Conservation (phyloP, 106 monocot species). For the Allium fistulosum region DNA sequence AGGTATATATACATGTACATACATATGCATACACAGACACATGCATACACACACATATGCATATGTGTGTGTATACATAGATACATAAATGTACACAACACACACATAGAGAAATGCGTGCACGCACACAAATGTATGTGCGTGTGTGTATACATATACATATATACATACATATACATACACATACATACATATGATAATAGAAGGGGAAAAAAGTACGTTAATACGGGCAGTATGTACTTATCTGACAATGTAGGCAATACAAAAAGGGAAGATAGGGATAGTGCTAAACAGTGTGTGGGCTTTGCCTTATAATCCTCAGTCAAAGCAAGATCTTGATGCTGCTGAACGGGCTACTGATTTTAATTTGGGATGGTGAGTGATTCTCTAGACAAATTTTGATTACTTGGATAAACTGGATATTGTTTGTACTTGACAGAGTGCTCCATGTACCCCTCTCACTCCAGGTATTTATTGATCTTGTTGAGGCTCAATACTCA, state of each 20-base stretch:
- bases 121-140: neutral
- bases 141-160: neutral
- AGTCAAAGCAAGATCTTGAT: constrained; percentile 12
- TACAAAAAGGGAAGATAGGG: constrained; percentile 24
- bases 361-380: constrained; percentile 30
- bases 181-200: neutral
- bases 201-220: neutral
- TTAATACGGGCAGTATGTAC: neutral
- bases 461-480: too few species aligned
- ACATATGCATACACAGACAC: neutral
- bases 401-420: too few species aligned
- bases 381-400: neutral
- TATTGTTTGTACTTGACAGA: too few species aligned
- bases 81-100: neutral
- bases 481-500: too few species aligned
- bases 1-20: constrained; percentile 5
- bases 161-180: too few species aligned
- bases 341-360: constrained; percentile 22
- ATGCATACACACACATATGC: neutral
- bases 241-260: constrained; percentile 6
- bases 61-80: too few species aligned
- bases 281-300: constrained; percentile 11
- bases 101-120: neutral
- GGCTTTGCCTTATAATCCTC: constrained; percentile 21
- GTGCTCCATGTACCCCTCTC: too few species aligned